Conservation (phyloP, 2,329 filamentous ascomycete species). For the Westerdykella aurantiaca region DNA sequence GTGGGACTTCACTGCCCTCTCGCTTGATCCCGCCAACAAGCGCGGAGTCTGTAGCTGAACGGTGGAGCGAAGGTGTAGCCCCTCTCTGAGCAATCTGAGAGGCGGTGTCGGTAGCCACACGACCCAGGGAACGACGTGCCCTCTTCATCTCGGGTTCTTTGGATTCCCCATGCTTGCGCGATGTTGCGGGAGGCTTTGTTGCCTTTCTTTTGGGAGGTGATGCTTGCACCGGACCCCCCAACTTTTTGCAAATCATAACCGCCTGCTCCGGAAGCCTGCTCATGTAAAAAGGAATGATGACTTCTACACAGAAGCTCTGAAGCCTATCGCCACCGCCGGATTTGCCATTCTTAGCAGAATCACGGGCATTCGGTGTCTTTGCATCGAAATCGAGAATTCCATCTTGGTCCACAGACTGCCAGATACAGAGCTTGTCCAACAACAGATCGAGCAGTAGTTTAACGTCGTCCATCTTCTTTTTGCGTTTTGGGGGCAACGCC, state of each 20-base stretch:
- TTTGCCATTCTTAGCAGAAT: slow-evolving; percentile 16
- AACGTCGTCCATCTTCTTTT: slow-evolving; percentile 62
- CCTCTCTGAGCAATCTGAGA: slow-evolving; percentile 43
- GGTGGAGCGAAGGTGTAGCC: slow-evolving; percentile 58
- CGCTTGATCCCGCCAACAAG: slow-evolving; percentile 59
- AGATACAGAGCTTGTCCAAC: slow-evolving; percentile 74
- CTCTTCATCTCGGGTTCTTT: slow-evolving; percentile 38
- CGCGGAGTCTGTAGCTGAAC: slow-evolving; percentile 60
- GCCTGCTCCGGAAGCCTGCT: slow-evolving; percentile 68
- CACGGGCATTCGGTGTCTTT: slow-evolving; percentile 17
- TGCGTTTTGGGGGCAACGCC: slow-evolving; percentile 32
- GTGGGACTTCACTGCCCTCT: slow-evolving; percentile 58
- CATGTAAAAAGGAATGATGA: slow-evolving; percentile 77
- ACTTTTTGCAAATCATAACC: slow-evolving; percentile 64
- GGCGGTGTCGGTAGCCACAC: slow-evolving; percentile 55
- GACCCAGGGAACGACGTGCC: slow-evolving; percentile 52
- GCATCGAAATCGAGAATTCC: slow-evolving; percentile 35
- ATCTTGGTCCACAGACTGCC: slow-evolving; percentile 68
- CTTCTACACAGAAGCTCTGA: slow-evolving; percentile 71
- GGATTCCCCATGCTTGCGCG: slow-evolving; percentile 36
- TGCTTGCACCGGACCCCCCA: slow-evolving; percentile 64
- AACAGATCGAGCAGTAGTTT: slow-evolving; percentile 64
- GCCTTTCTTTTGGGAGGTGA: slow-evolving; percentile 50
- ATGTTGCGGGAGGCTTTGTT: slow-evolving; percentile 35
- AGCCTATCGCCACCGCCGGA: slow-evolving; percentile 53